Percentiles rank a stretch among this genome's conserved stretches.
Evolutionary conservation across 768 basidiomycete genomes (phyloP).

Genomic region (Kwoniella bestiolae): DNA sequence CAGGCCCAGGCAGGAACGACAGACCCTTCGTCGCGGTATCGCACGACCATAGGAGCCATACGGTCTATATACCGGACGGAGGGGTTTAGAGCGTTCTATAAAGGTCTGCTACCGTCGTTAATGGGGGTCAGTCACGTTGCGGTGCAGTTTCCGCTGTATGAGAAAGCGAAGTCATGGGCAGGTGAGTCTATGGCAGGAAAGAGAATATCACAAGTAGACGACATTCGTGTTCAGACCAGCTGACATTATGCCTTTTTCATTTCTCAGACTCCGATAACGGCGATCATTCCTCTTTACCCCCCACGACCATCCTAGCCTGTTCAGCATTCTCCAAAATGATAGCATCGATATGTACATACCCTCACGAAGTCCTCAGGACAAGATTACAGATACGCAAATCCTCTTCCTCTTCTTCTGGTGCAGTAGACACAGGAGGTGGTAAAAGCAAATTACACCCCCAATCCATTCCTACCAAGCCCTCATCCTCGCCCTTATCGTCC

Average conservation of each 20-base stretch:
- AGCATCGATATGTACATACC: constrained; percentile 92
- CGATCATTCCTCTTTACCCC: constrained; percentile 61
- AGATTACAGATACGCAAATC: constrained; percentile 74
- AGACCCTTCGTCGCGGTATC: constrained; percentile 72
- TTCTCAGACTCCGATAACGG: constrained; percentile 43
- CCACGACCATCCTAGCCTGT: constrained; percentile 76
- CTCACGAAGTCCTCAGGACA: constrained; percentile 99
- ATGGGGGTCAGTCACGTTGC: constrained; percentile 93
- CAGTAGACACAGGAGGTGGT: neutral
- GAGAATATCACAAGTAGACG: neutral
- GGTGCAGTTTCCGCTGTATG: constrained; percentile 96
- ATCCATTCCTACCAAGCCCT: constrained; percentile 15
- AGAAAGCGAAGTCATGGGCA: constrained; percentile 81
- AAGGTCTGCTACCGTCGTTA: constrained; percentile 88
- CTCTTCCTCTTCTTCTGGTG: neutral
- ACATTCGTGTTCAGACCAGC: neutral
- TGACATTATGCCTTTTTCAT: too few relatives aligned
- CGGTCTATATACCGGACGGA: constrained; percentile 86
- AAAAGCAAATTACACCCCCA: constrained; percentile 12
- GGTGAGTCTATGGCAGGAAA: too few relatives aligned
- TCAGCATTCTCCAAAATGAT: constrained; percentile 95
- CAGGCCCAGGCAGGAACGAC: constrained; percentile 75
- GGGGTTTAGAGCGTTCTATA: constrained; percentile 86
- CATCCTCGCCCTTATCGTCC: neutral
- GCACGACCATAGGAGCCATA: constrained; percentile 88